These are phyloP conservation scores for Didymosphaeria variabile DNA, from an alignment of 2,329 filamentous ascomycete species.

Conservation along the genomic window DNA sequence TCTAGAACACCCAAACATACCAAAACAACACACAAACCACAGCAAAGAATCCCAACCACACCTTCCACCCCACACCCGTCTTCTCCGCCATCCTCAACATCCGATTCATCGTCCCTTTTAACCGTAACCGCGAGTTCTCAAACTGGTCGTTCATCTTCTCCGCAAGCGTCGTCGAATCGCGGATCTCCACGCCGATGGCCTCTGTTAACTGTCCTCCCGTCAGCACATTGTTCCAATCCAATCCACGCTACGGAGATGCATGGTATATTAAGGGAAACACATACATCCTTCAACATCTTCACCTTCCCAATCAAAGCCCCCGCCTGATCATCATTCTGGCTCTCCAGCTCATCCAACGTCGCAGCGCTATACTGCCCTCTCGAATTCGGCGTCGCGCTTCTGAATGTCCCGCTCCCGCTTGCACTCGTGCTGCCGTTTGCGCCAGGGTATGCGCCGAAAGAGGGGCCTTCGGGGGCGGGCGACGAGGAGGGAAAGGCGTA, in stretches of 20 bases:
- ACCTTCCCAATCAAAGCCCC: constrained; percentile 93
- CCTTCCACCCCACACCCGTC: constrained; percentile 94
- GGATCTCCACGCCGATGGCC: constrained; percentile 94
- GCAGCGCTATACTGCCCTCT: constrained; percentile 93
- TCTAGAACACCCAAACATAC: constrained; percentile 79
- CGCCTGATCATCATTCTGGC: constrained; percentile 90
- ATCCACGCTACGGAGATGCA: neutral
- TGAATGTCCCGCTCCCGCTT: constrained; percentile 29
- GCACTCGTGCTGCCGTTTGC: constrained; percentile 14
- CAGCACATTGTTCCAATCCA: constrained; percentile 6
- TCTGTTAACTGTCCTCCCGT: constrained; percentile 73
- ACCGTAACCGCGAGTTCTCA: constrained; percentile 79
- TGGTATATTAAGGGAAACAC: constrained; percentile 48
- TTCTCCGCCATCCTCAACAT: constrained; percentile 96
- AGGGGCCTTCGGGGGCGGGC: constrained; percentile 25
- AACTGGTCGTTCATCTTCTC: constrained; percentile 98
- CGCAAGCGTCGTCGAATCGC: constrained; percentile 84
- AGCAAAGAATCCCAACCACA: constrained; percentile 89
- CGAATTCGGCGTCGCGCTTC: constrained; percentile 57
- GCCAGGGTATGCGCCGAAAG: constrained; percentile 49
- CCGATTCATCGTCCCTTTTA: constrained; percentile 93
- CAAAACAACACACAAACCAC: constrained; percentile 84
- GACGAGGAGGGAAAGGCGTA: constrained; percentile 34
- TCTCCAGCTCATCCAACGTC: constrained; percentile 91
- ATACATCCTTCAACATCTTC: constrained; percentile 84